Evolutionary conservation across 2,329 filamentous ascomycete genomes (phyloP).

Genomic region (Sporothrix dimorphospora): DNA sequence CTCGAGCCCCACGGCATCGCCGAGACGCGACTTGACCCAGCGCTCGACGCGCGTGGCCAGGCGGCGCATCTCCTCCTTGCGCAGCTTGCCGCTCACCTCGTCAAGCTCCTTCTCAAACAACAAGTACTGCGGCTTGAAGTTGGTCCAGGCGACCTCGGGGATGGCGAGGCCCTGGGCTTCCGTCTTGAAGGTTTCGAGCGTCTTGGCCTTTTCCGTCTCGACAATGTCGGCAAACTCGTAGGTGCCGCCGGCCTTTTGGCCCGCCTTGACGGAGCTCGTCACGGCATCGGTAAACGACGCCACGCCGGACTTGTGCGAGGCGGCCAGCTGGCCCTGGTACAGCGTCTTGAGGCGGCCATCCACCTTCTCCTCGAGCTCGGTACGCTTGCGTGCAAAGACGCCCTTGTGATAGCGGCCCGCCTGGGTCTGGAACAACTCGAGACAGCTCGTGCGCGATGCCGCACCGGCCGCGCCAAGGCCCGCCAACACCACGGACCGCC

Average conservation of each 20-base stretch:
- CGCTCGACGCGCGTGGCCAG: constrained; percentile 88
- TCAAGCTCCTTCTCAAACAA: constrained; percentile 91
- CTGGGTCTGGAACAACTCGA: constrained; percentile 86
- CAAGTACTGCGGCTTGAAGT: constrained; percentile 77
- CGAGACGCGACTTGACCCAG: constrained; percentile 86
- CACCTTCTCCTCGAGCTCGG: constrained; percentile 83
- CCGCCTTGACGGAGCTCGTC: constrained; percentile 80
- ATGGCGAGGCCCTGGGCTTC: constrained; percentile 77
- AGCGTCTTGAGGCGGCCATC: constrained; percentile 86
- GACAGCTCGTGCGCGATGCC: constrained; percentile 68
- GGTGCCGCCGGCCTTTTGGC: constrained; percentile 85
- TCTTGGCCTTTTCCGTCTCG: constrained; percentile 74
- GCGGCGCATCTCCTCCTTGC: constrained; percentile 95
- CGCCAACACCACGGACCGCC: constrained; percentile 71
- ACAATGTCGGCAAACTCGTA: constrained; percentile 98
- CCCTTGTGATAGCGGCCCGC: constrained; percentile 96
- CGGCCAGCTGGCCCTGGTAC: constrained; percentile 84
- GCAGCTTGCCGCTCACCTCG: constrained; percentile 79
- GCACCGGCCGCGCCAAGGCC: constrained; percentile 77
- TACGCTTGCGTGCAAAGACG: constrained; percentile 83
- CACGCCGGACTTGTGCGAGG: constrained; percentile 87
- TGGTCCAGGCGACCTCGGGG: constrained; percentile 81
- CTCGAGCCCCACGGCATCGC: constrained; percentile 85
- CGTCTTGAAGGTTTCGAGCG: constrained; percentile 72
- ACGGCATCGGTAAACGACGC: constrained; percentile 85